A percentile compares a stretch with the other conserved stretches of the same genome.
phyloP scores from a whole-genome alignment of 768 basidiomycete genomes.

The Suillus placidus region DNA sequence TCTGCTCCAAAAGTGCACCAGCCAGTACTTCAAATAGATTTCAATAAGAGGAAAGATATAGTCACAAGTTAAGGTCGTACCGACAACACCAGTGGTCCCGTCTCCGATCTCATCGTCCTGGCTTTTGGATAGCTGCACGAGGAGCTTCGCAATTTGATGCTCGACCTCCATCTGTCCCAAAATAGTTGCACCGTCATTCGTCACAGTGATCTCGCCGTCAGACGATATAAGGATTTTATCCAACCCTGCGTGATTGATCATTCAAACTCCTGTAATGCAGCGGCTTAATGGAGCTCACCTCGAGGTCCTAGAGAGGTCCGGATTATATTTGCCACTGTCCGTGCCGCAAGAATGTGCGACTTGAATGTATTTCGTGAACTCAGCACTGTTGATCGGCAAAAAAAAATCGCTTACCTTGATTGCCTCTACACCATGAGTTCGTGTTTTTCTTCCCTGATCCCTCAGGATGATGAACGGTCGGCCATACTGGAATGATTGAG shows the following conservation, averaged over 20 bases:
- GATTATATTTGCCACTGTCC: conserved; percentile 92
- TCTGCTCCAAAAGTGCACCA: conserved; percentile 95
- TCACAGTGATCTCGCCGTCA: conserved; percentile 98
- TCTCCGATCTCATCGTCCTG: conserved; percentile 99
- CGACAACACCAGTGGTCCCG: conserved; percentile 98
- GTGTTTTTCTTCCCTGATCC: conserved; percentile 90
- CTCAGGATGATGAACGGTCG: conserved; percentile 97
- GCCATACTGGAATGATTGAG: conserved; percentile 63
- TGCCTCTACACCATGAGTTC: conserved; percentile 90
- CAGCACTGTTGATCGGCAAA: not conserved
- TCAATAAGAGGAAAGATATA: conserved; percentile 7
- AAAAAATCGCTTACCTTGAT: conserved; percentile 76
- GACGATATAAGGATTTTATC: conserved; percentile 95
- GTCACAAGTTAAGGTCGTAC: conserved; percentile 52
- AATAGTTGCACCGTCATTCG: conserved; percentile 99
- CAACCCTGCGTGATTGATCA: conserved; percentile 58
- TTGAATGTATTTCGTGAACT: conserved; percentile 32
- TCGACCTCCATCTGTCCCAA: conserved; percentile 99
- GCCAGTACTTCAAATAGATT: conserved; percentile 72
- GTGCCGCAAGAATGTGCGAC: conserved; percentile 95
- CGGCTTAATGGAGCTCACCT: conserved; percentile 50
- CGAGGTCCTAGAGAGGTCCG: conserved; percentile 94
- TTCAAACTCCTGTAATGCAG: conserved; percentile 6
- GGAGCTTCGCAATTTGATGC: conserved; percentile 97
- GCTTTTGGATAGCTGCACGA: conserved; percentile 95